Base-by-base conservation (phyloP, 2,329 filamentous ascomycete species). In the Coniella lustricola region DNA sequence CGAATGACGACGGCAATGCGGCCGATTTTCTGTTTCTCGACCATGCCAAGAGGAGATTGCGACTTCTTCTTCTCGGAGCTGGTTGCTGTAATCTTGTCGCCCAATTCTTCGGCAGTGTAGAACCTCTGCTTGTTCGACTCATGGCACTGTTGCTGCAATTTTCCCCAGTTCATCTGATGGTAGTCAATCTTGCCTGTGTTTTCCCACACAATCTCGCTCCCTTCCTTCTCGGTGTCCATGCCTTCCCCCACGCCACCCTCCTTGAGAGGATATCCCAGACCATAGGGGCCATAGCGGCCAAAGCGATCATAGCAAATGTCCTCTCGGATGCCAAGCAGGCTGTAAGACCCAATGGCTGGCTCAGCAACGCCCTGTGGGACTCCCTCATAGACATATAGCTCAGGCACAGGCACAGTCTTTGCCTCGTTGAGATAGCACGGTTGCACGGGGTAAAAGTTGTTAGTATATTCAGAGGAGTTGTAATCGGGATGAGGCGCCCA, bases 281-380 rank as follows among this genome's bases (percentile, higher is more conserved):
- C 90, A 60, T 95, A 95, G 0, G 89, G 85, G 0, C 88, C 90
- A 33, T 91, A 79, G 40, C 90, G 79, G 16, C 88, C 87, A 61
- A 89, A 94, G 5, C 90, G 79, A 60, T 95, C 90, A 62, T 94
- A 95, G 67, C 90, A 95, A 13, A 94, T 72, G 58, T 93, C 84
- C 52, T 89, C 77, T 18, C 82, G 74, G 35, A 95, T 65, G 0
- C 87, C 89, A 4, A 95, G 68, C 39, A 89, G 63, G 13, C 81
- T 74, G 61, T 93, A 84, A 0, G 86, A 90, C 3, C 90, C 90
- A 57, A 93, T 77, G 1, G 83, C 77, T 3, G 87, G 80, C 44
- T 90, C 82, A 0, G 90, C 87, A 65, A 90, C 87, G 12, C 87
- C 85, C 57, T 84, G 76, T 1, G 86, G 82, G 7, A 93, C 70